Evolutionary conservation across 345 rosid genomes (phyloP).

Genomic region (Gossypium anomalum): DNA sequence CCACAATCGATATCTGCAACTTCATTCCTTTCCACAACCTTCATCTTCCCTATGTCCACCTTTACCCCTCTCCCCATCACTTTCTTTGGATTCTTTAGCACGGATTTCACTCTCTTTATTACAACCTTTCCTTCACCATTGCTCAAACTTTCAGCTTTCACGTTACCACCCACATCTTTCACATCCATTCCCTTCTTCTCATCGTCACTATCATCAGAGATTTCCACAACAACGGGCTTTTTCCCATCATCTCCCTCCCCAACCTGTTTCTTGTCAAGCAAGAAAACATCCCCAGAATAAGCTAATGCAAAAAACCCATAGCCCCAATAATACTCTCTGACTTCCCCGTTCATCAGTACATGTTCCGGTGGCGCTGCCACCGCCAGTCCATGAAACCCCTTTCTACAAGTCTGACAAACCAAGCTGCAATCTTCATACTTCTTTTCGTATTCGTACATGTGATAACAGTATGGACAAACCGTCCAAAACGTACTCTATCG

Average conservation of each 20-base stretch:
- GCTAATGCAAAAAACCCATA: slow-evolving; percentile 37
- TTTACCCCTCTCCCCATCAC: slow-evolving; percentile 31
- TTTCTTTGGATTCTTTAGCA: slow-evolving; percentile 28
- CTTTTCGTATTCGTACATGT: slow-evolving; percentile 46
- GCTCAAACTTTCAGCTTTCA: neutral
- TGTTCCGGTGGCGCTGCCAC: slow-evolving; percentile 27
- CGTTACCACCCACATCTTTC: neutral
- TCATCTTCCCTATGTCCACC: neutral
- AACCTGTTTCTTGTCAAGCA: slow-evolving; percentile 10
- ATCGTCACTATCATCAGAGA: slow-evolving; percentile 41
- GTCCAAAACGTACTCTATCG: slow-evolving; percentile 44
- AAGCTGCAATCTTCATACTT: slow-evolving; percentile 45
- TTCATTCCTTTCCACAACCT: neutral
- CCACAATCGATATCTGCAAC: neutral
- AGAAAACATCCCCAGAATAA: slow-evolving; percentile 13
- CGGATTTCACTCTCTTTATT: slow-evolving; percentile 25
- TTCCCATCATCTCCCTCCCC: slow-evolving; percentile 11
- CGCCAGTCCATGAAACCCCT: slow-evolving; percentile 46
- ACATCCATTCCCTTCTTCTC: slow-evolving; percentile 15
- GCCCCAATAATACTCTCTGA: slow-evolving; percentile 25
- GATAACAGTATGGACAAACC: slow-evolving; percentile 60
- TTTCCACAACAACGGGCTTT: slow-evolving; percentile 23
- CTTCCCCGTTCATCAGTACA: slow-evolving; percentile 27
- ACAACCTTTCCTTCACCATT: neutral
- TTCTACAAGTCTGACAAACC: slow-evolving; percentile 49